Evolutionary conservation across 768 basidiomycete species (phyloP).

Genomic region (Rhodotorula babjevae): DNA sequence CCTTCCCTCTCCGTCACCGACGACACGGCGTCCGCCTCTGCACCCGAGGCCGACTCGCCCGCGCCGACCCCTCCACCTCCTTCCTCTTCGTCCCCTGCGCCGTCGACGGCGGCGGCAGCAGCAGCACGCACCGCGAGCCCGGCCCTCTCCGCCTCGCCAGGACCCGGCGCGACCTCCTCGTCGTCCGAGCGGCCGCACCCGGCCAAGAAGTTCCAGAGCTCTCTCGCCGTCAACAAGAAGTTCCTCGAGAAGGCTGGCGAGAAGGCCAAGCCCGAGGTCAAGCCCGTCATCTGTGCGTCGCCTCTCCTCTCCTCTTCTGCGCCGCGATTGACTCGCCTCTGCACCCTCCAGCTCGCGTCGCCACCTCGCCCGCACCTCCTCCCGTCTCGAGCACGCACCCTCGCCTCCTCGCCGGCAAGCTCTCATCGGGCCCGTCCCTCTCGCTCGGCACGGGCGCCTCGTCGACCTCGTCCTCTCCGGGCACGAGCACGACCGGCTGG

Average conservation of each 20-base stretch:
- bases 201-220: conserved; percentile 72
- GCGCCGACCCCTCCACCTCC: neutral
- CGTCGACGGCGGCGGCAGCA: neutral
- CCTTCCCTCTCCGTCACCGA: neutral
- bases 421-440: conserved; percentile 24
- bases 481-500: neutral
- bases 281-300: conserved; percentile 1
- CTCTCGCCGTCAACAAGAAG: conserved; percentile 92
- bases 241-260: conserved; percentile 84
- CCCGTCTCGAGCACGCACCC: conserved; percentile 34
- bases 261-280: conserved; percentile 45
- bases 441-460: conserved; percentile 6
- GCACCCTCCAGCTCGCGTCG: conserved; percentile 7
- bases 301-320: neutral
- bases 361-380: conserved; percentile 10
- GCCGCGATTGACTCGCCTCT: neutral
- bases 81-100: no score
- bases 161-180: conserved; percentile 42
- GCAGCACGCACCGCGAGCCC: neutral
- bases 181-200: conserved; percentile 36
- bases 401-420: conserved; percentile 42
- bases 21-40: neutral
- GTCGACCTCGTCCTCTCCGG: neutral
- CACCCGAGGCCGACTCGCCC: neutral
- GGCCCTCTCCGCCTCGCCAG: conserved; percentile 31